phyloP scores from a whole-genome alignment of 176 grass and related monocot species.

The Aegilops longissima region DNA sequence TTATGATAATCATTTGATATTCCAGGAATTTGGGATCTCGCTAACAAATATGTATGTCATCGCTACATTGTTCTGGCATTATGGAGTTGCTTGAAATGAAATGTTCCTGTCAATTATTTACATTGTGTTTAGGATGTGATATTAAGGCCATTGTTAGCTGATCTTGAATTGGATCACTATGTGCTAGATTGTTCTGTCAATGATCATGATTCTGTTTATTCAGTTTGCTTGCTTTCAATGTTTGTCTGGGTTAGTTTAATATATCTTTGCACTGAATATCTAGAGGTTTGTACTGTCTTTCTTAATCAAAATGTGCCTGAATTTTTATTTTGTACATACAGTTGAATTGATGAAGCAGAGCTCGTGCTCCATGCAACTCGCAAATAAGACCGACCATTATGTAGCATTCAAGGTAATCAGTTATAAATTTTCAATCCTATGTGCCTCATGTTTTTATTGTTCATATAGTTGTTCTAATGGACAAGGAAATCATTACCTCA shows the following conservation, averaged over 20 bases:
- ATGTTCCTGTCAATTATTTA: neutral
- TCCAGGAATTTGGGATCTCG: conserved; percentile 22
- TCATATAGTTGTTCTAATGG: neutral
- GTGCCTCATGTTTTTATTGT: neutral
- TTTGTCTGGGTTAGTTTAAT: neutral
- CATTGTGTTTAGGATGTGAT: neutral
- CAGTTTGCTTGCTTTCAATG: neutral
- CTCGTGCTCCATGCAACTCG: conserved; percentile 86
- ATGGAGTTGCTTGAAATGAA: conserved; percentile 8
- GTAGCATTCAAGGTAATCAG: conserved; percentile 90
- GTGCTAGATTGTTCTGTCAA: neutral
- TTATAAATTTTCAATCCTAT: neutral
- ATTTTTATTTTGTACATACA: conserved; percentile 23
- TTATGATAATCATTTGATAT: neutral
- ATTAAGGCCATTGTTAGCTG: neutral
- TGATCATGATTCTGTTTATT: neutral
- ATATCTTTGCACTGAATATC: neutral
- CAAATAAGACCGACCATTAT: conserved; percentile 94
- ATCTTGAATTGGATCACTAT: neutral
- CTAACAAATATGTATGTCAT: neutral
- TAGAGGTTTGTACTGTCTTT: neutral
- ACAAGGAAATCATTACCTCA: conserved; percentile 5
- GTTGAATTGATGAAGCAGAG: conserved; percentile 97
- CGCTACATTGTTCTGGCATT: neutral
- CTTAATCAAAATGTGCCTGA: conserved; percentile 1